phyloP scores from a whole-genome alignment of 1,284 basidiomycete genomes.

The Ceratobasidium theobromae region DNA sequence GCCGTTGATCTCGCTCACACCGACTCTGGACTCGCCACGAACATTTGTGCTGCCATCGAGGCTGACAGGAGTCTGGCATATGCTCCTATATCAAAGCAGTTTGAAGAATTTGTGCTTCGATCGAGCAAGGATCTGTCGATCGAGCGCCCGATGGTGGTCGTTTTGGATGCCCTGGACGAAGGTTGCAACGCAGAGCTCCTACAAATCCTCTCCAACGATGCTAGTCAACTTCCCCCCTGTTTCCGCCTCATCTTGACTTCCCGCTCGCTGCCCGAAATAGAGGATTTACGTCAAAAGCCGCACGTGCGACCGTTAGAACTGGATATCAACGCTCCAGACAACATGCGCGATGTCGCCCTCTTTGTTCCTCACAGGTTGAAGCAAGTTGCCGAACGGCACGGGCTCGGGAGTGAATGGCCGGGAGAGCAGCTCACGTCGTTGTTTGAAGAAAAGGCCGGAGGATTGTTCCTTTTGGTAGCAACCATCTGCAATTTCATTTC shows the following conservation, averaged over 20 bases:
- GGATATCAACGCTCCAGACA: neutral
- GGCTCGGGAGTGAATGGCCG: neutral
- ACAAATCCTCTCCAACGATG: neutral
- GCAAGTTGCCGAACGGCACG: neutral
- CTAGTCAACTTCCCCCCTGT: neutral
- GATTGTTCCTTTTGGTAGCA: too few relatives aligned
- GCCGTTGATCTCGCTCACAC: neutral
- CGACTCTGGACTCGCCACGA: neutral
- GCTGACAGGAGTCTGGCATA: neutral
- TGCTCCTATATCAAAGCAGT: neutral
- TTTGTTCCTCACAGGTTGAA: neutral
- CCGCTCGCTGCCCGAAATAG: neutral
- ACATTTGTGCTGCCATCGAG: neutral
- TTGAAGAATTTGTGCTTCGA: neutral
- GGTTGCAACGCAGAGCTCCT: neutral
- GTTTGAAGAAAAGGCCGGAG: neutral
- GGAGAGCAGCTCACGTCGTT: neutral
- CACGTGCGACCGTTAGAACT: neutral
- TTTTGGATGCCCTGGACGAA: neutral
- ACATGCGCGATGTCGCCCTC: neutral
- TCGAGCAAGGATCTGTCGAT: neutral
- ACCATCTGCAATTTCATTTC: conserved; percentile 13
- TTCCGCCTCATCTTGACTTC: conserved; percentile 2
- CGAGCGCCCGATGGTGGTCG: neutral
- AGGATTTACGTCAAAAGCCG: neutral